Conservation (phyloP, 352 stramenopile genomes). For the Phytophthora rubi region DNA sequence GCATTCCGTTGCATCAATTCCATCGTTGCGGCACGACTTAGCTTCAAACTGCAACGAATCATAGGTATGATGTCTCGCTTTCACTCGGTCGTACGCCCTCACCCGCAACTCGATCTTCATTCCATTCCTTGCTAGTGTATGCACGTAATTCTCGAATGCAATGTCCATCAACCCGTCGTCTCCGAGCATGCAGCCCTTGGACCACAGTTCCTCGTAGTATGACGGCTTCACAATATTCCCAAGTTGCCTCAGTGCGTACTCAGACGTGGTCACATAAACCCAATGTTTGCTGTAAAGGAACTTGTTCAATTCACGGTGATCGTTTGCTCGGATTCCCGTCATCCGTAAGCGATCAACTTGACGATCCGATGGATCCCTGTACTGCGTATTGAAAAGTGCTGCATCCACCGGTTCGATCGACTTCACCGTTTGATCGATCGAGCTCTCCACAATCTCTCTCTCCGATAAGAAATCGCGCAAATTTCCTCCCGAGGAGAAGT, state of each 20-base stretch:
- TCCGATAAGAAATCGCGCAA: conserved; percentile 33
- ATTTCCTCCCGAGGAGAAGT: conserved; percentile 19
- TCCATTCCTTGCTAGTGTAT: not conserved
- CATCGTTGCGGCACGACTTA: too few species aligned
- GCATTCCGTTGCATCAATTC: too few species aligned
- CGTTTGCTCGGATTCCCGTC: not conserved
- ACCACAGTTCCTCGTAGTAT: not conserved
- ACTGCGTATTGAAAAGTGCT: conserved; percentile 1
- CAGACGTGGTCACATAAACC: not conserved
- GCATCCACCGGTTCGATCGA: not conserved
- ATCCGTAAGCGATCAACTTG: conserved; percentile 10
- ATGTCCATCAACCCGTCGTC: not conserved
- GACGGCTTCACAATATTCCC: not conserved
- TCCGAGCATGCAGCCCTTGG: not conserved
- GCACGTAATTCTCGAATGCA: not conserved
- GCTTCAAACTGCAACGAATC: too few species aligned
- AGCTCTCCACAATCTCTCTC: not conserved
- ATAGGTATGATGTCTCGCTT: not conserved
- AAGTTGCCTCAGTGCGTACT: not conserved
- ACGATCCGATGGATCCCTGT: not conserved
- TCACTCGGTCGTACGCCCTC: not conserved
- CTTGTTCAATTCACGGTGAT: not conserved
- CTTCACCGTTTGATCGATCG: conserved; percentile 7
- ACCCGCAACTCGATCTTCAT: not conserved
- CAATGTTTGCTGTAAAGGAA: not conserved